Evolutionary conservation across 495 filamentous ascomycete species (phyloP).

Genomic region (Hapsidospora chrysogenum): DNA sequence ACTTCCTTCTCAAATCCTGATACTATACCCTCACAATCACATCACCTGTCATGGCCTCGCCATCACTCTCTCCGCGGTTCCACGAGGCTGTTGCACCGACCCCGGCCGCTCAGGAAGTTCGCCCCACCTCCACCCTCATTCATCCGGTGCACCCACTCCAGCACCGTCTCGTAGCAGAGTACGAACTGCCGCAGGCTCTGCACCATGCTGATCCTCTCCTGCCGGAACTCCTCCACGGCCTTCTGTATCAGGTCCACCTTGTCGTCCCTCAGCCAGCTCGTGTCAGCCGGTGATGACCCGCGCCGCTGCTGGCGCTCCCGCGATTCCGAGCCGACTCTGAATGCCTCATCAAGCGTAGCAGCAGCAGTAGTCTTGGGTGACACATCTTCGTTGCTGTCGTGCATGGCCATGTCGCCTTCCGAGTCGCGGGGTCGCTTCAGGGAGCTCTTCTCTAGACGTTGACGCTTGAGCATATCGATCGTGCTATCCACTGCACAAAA

Average conservation of each 20-base stretch:
- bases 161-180: conserved; percentile 85
- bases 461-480: conserved; percentile 79
- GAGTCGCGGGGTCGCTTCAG: conserved; percentile 9
- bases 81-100: no score
- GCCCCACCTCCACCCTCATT: conserved; percentile 12
- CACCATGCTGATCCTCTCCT: conserved; percentile 88
- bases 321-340: background rate
- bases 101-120: no score
- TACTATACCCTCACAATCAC: no score
- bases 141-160: conserved; percentile 60
- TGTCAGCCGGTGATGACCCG: conserved; percentile 11
- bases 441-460: conserved; percentile 30
- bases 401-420: conserved; percentile 2
- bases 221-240: conserved; percentile 78
- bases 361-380: background rate
- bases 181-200: conserved; percentile 91
- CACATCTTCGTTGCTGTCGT: background rate
- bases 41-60: no score
- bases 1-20: no score
- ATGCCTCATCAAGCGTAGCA: no score
- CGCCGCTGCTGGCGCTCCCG: background rate
- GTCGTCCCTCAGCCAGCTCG: conserved; percentile 29
- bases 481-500: conserved; percentile 96
- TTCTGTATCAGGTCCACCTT: conserved; percentile 62
- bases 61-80: no score